Evolutionary conservation across 257 asterid species (phyloP).

Genomic region (Cordia subcordata): DNA sequence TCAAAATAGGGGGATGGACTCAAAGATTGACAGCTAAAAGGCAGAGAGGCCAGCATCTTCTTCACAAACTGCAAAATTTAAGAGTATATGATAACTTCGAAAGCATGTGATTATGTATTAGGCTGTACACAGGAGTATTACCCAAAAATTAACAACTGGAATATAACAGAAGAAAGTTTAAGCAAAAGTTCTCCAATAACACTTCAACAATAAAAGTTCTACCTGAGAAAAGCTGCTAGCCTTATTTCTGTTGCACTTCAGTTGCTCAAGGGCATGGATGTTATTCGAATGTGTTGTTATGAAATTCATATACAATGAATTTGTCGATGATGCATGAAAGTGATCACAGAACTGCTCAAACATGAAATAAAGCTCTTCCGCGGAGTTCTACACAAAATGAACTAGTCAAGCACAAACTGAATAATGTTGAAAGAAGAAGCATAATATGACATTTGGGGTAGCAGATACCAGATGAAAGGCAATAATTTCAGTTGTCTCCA

Average conservation of each 20-base stretch:
- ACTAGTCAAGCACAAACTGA: neutral
- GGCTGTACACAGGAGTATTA: neutral
- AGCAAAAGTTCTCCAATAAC: constrained; percentile 3
- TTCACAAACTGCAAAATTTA: constrained; percentile 70
- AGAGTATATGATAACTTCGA: neutral
- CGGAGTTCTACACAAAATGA: constrained; percentile 63
- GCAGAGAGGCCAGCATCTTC: constrained; percentile 73
- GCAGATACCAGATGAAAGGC: constrained; percentile 77
- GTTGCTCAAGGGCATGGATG: constrained; percentile 75
- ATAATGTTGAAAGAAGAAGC: neutral
- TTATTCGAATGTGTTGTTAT: constrained; percentile 84
- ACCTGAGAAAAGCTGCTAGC: constrained; percentile 80
- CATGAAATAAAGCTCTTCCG: constrained; percentile 78
- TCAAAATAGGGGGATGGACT: constrained; percentile 98
- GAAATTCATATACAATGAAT: constrained; percentile 64
- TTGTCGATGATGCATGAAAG: constrained; percentile 73
- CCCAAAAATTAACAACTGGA: neutral
- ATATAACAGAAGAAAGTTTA: neutral
- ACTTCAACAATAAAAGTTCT: constrained; percentile 12
- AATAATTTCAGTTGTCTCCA: constrained; percentile 90
- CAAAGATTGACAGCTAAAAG: constrained; percentile 82
- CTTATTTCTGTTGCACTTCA: constrained; percentile 61
- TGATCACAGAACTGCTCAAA: constrained; percentile 81
- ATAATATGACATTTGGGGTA: neutral
- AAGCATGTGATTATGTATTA: neutral